phyloP scores from a whole-genome alignment of 2,329 filamentous ascomycete genomes.

The Aspergillus neoniger region DNA sequence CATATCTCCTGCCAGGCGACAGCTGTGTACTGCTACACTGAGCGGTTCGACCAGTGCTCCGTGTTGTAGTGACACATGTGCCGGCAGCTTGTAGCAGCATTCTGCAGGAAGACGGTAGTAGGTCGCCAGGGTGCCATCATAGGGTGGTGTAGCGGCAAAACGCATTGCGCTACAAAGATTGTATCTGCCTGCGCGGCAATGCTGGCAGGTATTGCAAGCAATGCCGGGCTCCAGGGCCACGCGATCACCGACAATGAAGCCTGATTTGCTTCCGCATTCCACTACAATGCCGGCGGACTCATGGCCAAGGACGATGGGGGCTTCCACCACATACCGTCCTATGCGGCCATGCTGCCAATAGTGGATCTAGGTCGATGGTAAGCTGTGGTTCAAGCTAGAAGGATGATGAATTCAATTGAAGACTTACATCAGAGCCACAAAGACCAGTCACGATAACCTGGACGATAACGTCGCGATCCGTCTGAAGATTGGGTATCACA shows the following conservation, averaged over 20 bases:
- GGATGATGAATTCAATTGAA: neutral
- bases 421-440: constrained; percentile 73
- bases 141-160: constrained; percentile 87
- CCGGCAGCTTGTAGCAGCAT: constrained; percentile 83
- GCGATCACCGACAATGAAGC: constrained; percentile 63
- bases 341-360: constrained; percentile 45
- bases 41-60: constrained; percentile 85
- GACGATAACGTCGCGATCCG: constrained; percentile 69
- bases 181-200: constrained; percentile 77
- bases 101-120: constrained; percentile 80
- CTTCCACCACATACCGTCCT: constrained; percentile 38
- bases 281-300: constrained; percentile 67
- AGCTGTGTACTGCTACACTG: constrained; percentile 78
- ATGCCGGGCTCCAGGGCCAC: constrained; percentile 75
- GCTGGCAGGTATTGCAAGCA: constrained; percentile 67
- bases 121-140: constrained; percentile 79
- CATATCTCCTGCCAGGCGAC: constrained; percentile 67
- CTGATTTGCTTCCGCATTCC: constrained; percentile 58
- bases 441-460: constrained; percentile 80
- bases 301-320: constrained; percentile 58
- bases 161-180: constrained; percentile 83
- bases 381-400: neutral
- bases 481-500: constrained; percentile 20
- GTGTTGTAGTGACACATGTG: constrained; percentile 64
- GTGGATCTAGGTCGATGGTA: constrained; percentile 31